Percentiles rank a stretch among this genome's conserved stretches.
Evolutionary conservation across 2,329 filamentous ascomycete species (phyloP).

Genomic region (Corynespora cassiicola): DNA sequence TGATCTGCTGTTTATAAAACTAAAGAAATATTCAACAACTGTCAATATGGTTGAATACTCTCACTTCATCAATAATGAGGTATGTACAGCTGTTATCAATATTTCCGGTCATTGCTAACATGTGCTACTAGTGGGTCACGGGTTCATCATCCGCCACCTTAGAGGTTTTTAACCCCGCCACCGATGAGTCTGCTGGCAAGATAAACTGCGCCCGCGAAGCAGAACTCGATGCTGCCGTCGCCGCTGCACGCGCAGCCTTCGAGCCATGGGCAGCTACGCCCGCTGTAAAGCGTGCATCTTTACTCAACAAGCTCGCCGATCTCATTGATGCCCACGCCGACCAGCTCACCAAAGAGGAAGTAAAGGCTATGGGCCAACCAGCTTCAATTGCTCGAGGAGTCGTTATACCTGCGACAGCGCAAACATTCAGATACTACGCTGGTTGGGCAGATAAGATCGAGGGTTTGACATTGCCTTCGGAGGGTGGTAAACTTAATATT

Average conservation of each 20-base stretch:
- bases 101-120: neutral
- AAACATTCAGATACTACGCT: conserved; percentile 70
- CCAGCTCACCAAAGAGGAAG: conserved; percentile 37
- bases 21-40: too few species aligned
- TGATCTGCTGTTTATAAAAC: too few species aligned
- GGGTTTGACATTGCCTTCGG: neutral
- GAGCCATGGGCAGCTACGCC: conserved; percentile 9
- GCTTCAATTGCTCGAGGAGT: conserved; percentile 61
- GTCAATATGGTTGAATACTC: conserved; percentile 21
- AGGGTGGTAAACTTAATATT: conserved; percentile 4
- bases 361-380: conserved; percentile 80
- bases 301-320: conserved; percentile 24
- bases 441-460: conserved; percentile 76
- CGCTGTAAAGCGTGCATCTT: conserved; percentile 11
- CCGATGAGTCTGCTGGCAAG: conserved; percentile 28
- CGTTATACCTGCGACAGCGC: neutral
- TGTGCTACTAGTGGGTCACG: conserved; percentile 22
- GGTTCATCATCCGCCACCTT: conserved; percentile 27
- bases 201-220: conserved; percentile 30
- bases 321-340: conserved; percentile 20
- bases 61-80: conserved; percentile 39
- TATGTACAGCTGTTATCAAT: conserved; percentile 4
- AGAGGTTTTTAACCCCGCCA: conserved; percentile 30
- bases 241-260: conserved; percentile 29
- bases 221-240: conserved; percentile 39